These are phyloP conservation scores for Camelina laxa DNA, from an alignment of 345 rosid genomes.

Conservation along the genomic window DNA sequence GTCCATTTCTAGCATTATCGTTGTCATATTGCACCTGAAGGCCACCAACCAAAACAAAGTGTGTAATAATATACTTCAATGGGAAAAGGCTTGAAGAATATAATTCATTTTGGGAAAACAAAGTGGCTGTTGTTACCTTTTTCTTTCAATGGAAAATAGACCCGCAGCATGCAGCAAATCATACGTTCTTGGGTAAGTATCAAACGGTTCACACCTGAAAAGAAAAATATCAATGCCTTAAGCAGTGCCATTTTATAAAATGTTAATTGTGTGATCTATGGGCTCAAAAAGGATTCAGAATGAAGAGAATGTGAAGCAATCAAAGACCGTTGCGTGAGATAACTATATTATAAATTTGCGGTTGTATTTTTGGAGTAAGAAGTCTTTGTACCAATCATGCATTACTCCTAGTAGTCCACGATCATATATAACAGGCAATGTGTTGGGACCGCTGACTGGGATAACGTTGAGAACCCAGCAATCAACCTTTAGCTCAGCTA, in stretches of 20 bases:
- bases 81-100: not conserved
- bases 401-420: constrained; percentile 93
- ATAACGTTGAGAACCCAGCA: constrained; percentile 93
- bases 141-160: constrained; percentile 85
- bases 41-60: constrained; percentile 19
- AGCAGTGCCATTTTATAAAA: not conserved
- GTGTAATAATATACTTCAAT: not conserved
- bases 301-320: not conserved
- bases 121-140: constrained; percentile 59
- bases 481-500: constrained; percentile 69
- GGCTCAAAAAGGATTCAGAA: constrained; percentile 1
- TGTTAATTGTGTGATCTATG: not conserved
- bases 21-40: constrained; percentile 84
- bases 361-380: constrained; percentile 4
- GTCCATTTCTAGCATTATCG: constrained; percentile 98
- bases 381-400: constrained; percentile 85
- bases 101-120: not conserved
- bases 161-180: constrained; percentile 88
- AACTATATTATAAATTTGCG: not conserved
- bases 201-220: constrained; percentile 94
- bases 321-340: constrained; percentile 21
- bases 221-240: not conserved
- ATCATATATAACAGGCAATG: constrained; percentile 93
- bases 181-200: constrained; percentile 96
- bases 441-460: constrained; percentile 89